Evolutionary conservation across 257 asterid genomes (phyloP).

Genomic region (Ocimum tenuiflorum): DNA sequence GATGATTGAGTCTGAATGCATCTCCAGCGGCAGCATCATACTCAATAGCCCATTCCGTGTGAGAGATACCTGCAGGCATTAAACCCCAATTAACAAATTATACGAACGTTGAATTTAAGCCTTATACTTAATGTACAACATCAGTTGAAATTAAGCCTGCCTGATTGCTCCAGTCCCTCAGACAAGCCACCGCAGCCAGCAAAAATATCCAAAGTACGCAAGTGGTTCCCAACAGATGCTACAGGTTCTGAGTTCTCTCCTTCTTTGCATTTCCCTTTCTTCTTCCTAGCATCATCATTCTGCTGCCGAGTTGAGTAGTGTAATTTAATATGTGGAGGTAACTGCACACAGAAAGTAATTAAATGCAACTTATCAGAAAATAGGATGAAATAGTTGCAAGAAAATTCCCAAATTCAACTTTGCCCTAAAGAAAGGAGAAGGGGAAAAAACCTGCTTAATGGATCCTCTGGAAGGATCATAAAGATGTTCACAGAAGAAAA

Average conservation of each 20-base stretch:
- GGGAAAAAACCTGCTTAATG: slow-evolving; percentile 54
- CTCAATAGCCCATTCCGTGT: slow-evolving; percentile 96
- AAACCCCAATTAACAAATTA: slow-evolving; percentile 6
- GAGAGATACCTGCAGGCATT: slow-evolving; percentile 47
- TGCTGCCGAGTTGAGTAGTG: slow-evolving; percentile 41
- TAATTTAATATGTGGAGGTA: slow-evolving; percentile 57
- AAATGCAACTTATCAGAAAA: slow-evolving; percentile 20
- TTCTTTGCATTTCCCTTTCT: slow-evolving; percentile 78
- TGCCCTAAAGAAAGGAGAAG: background rate
- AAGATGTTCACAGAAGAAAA: slow-evolving; percentile 76
- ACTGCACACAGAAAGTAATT: slow-evolving; percentile 41
- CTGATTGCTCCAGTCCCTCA: slow-evolving; percentile 73
- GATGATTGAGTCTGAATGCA: slow-evolving; percentile 90
- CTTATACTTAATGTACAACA: background rate
- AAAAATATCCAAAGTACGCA: slow-evolving; percentile 78
- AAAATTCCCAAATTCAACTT: slow-evolving; percentile 9
- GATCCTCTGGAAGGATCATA: slow-evolving; percentile 83
- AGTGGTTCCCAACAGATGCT: slow-evolving; percentile 29
- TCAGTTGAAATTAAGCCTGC: slow-evolving; percentile 30
- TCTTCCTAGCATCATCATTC: slow-evolving; percentile 43
- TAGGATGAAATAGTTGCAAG: background rate
- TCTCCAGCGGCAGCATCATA: slow-evolving; percentile 89
- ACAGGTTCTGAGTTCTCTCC: slow-evolving; percentile 46
- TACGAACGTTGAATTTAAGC: slow-evolving; percentile 9
- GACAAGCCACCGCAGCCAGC: slow-evolving; percentile 99